Base-by-base conservation (phyloP, 768 basidiomycete species). In the Wakefieldia striispora region DNA sequence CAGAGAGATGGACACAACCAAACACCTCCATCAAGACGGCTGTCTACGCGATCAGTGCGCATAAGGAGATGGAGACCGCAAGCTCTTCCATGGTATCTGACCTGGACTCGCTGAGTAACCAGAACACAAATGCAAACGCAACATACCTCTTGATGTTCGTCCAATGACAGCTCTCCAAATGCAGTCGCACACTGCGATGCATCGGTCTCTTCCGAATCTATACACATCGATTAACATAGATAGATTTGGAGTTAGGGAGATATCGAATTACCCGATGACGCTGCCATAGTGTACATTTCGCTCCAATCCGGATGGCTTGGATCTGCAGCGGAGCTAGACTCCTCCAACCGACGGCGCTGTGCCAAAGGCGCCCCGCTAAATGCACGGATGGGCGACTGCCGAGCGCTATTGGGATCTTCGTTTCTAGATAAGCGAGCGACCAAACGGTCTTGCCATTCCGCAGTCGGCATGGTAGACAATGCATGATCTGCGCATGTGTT, bases 41-140 rank as follows among this genome's bases (percentile, higher is more conserved):
- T 77, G 55, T 89, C 86, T 29, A 80, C 79, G 21, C 87, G 79
- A 53, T 80, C 77, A 47, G 76, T 83, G 46, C 78, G 74, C 16
- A 79, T 80, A n/a, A 92, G 74, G 27, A 92, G 72, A 53, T 89
- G 84, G 23, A 93, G 71, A 8, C 91, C 91, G 56, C 86, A 86
- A 3, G 80, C 74, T 67, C 82, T 77, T 13, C 91, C 88, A 50
- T 94, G 93, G 62, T 85, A 95, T 49, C 92, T 85, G 39, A 95
- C 79, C 83, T 95, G 62, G 16, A n/a, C 29, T 43, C 3, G 6
- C 21, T 66, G 46, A 63, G 53, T 39, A 52, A 51, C 10, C 31
- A 21, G 11, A 40, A 17, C 16, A 31, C 37, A 40, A 19, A 38
- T 50, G 17, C 12, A 42, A 19, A 29, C 14, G 12, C 21, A 40